phyloP scores from a whole-genome alignment of 1,139 yeast species.

The Zygosaccharomyces pseudobailii region DNA sequence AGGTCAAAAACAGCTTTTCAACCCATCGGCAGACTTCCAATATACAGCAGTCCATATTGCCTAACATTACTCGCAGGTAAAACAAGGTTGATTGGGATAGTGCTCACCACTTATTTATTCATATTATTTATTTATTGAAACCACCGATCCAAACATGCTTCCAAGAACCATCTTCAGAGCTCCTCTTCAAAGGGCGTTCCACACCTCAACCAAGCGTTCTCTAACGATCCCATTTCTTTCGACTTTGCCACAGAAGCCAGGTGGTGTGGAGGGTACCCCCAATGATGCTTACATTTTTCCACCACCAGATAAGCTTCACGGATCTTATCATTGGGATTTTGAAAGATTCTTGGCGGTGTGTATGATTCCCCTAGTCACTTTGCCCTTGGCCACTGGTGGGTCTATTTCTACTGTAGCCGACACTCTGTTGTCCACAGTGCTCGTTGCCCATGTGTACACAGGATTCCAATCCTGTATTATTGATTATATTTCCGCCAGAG shows the following conservation, averaged over 20 bases:
- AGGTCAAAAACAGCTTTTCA: background rate
- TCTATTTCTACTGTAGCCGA: constrained; percentile 49
- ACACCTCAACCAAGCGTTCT: constrained; percentile 31
- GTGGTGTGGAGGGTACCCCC: constrained; percentile 67
- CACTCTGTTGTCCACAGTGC: constrained; percentile 49
- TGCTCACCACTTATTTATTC: background rate
- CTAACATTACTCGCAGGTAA: background rate
- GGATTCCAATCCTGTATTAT: constrained; percentile 76
- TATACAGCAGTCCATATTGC: no score
- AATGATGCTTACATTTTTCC: constrained; percentile 71
- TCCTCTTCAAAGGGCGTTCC: constrained; percentile 24
- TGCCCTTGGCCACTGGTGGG: constrained; percentile 58
- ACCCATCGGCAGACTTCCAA: background rate
- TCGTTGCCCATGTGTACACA: constrained; percentile 60
- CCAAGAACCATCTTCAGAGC: constrained; percentile 13
- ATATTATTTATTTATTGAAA: background rate
- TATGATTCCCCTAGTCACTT: constrained; percentile 57
- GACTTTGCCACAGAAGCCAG: constrained; percentile 70
- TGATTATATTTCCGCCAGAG: constrained; percentile 72
- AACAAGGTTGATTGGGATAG: background rate
- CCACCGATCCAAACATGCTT: constrained; percentile 7
- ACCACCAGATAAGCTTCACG: constrained; percentile 49
- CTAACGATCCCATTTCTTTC: constrained; percentile 42
- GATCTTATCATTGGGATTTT: constrained; percentile 69
- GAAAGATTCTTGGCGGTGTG: constrained; percentile 58